A percentile compares a stretch with the other conserved stretches of the same genome.
phyloP scores from a whole-genome alignment of 768 basidiomycete genomes.

The Mycena chlorophos region DNA sequence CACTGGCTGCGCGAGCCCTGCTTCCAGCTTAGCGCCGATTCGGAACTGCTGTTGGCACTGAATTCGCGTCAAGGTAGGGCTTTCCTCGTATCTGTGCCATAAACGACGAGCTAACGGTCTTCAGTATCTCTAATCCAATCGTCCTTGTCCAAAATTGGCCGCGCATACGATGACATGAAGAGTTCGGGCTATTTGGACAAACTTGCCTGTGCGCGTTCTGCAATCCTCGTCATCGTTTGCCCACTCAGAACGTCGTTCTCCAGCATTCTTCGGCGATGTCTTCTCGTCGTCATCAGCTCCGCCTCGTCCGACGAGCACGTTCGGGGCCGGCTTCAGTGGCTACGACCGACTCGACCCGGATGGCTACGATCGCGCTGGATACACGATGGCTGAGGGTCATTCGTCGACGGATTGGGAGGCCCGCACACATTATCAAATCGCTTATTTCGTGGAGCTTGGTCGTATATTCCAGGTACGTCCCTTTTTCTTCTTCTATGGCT shows the following conservation, averaged over 20 bases:
- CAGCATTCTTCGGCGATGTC: background rate
- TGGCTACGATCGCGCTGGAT: conserved; percentile 18
- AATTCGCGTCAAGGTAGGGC: conserved; percentile 6
- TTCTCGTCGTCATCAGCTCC: conserved; percentile 5
- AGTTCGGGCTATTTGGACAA: conserved; percentile 13
- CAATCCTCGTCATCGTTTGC: background rate
- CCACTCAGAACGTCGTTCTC: background rate
- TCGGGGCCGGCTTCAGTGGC: conserved; percentile 20
- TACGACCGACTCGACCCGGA: conserved; percentile 17
- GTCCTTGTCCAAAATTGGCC: conserved; percentile 4
- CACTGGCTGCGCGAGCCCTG: conserved; percentile 5
- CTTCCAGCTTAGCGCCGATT: conserved; percentile 1
- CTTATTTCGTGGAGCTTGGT: conserved; percentile 15
- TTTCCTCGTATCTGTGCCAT: background rate
- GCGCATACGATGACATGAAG: conserved; percentile 13
- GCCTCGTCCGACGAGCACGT: conserved; percentile 5
- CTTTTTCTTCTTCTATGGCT: too few species aligned
- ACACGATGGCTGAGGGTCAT: conserved; percentile 1
- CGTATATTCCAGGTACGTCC: conserved; percentile 14
- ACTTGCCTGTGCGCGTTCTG: conserved; percentile 3
- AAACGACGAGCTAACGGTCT: background rate
- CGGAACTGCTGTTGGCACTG: background rate
- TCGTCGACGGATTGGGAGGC: conserved; percentile 9
- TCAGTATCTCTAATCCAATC: conserved; percentile 6
- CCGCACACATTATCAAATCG: conserved; percentile 15